Evolutionary conservation across 2,329 filamentous ascomycete species (phyloP).

Genomic region (Ophiosphaerella narmari): DNA sequence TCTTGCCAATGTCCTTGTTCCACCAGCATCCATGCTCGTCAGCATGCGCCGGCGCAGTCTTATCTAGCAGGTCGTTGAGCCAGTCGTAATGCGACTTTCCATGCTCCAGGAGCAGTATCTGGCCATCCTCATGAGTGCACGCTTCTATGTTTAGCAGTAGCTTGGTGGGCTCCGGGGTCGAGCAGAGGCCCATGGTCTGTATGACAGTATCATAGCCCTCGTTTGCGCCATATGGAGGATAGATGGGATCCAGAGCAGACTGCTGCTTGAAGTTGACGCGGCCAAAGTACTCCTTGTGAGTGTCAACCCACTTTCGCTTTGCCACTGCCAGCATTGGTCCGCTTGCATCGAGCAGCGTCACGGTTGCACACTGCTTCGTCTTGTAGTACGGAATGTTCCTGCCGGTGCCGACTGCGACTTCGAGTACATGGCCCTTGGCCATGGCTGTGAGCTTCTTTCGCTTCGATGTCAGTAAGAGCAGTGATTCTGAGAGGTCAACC

Average conservation of each 20-base stretch:
- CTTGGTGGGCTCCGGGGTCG: conserved; percentile 51
- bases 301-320: conserved; percentile 53
- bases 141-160: conserved; percentile 53
- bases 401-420: conserved; percentile 56
- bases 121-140: conserved; percentile 48
- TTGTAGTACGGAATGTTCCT: conserved; percentile 54
- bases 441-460: conserved; percentile 48
- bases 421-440: conserved; percentile 54
- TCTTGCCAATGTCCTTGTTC: conserved; percentile 57
- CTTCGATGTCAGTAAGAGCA: conserved; percentile 48
- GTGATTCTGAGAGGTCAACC: conserved; percentile 50
- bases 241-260: conserved; percentile 51
- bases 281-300: conserved; percentile 45
- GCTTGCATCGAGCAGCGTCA: conserved; percentile 55
- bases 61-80: conserved; percentile 55
- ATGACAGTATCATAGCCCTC: conserved; percentile 56
- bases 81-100: conserved; percentile 54
- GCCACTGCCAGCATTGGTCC: conserved; percentile 55
- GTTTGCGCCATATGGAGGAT: conserved; percentile 46
- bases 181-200: conserved; percentile 59
- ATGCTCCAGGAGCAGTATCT: conserved; percentile 56
- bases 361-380: conserved; percentile 46
- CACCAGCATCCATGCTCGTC: conserved; percentile 58
- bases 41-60: conserved; percentile 53
- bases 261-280: conserved; percentile 50